Base-by-base conservation (phyloP, 306 rosid species). In the Casuarina glauca region DNA sequence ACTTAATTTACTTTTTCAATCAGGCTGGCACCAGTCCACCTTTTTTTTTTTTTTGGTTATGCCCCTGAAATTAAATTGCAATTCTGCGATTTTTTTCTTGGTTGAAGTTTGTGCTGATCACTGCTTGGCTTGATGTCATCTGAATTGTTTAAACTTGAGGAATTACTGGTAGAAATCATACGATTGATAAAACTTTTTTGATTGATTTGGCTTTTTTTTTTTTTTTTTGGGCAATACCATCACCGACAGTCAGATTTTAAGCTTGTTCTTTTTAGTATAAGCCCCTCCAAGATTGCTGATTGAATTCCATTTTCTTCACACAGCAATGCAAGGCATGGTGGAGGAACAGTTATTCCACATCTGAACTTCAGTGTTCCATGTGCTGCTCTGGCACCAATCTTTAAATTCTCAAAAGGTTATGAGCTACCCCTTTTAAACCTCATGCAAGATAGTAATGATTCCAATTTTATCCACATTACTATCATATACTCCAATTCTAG, bases 241-340 rank as follows among this genome's bases (percentile, higher is more conserved):
- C 72, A 36, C 41, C 58, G 50, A 75, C 57, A 75, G 8, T 80
- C 72, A 10, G 45, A 45, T 55, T 50, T 53, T 63, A 64, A 78
- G 64, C 41, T 41, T 57, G 42, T 39, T 11, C 38, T 12, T 52
- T 36, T 36, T 15, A 9, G 46, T 69, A 12, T 60, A 73, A 72
- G n/a, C 42, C 74, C 51, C 78, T 74, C 4, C 44, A 75, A 67
- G 51, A 12, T 61, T 77, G 82, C 53, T 10, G 79, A 85, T 78
- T 72, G 26, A 79, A 69, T 61, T 82, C 83, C 75, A 36, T 74
- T 63, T 86, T 84, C 78, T 78, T 80, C 77, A 83, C 66, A 49
- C 95, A 94, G 98, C 87, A 95, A 95, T 57, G 97, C 98, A 36
- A 88, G 91, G 88, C 97, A 95, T 54, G 89, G 97, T 62, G 97